phyloP scores from a whole-genome alignment of 163 green algal genomes.

The Scenedesmus sp. region DNA sequence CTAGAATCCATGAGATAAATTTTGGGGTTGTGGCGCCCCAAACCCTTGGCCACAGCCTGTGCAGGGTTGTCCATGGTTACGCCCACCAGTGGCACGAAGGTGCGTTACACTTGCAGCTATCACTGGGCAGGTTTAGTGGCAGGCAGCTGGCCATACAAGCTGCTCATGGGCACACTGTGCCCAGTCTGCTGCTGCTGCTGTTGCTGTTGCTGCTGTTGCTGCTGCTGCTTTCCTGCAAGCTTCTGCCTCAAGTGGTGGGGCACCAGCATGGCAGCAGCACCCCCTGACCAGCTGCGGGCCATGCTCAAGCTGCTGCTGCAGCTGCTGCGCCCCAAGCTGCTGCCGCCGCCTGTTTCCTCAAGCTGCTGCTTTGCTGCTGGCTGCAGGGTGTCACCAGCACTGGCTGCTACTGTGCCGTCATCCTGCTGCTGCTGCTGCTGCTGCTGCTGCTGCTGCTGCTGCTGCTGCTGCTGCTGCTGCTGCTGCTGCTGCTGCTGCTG shows the following conservation, averaged over 20 bases:
- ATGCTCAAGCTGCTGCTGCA: neutral
- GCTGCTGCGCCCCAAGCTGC: neutral
- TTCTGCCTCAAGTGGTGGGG: conserved; percentile 2
- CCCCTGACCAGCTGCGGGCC: neutral
- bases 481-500: neutral
- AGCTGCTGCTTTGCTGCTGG: neutral
- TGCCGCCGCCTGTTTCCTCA: neutral
- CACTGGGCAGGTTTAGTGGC: neutral
- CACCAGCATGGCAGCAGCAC: conserved; percentile 17
- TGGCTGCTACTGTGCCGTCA: neutral
- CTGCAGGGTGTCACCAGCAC: neutral
- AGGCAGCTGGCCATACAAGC: conserved; percentile 32
- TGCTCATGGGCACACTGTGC: neutral
- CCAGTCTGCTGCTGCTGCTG: neutral
- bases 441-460: neutral
- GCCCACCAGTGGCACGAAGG: neutral
- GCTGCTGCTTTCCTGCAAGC: conserved; percentile 4
- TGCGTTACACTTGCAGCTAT: neutral
- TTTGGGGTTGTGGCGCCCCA: neutral
- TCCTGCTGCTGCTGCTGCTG: conserved; percentile 19
- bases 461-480: neutral
- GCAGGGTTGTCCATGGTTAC: neutral
- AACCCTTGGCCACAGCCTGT: neutral
- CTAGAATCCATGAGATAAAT: too few relatives aligned
- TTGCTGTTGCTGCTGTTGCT: neutral